phyloP scores from a whole-genome alignment of 192 early-diverging fungal species.

The Backusella psychrophila region DNA sequence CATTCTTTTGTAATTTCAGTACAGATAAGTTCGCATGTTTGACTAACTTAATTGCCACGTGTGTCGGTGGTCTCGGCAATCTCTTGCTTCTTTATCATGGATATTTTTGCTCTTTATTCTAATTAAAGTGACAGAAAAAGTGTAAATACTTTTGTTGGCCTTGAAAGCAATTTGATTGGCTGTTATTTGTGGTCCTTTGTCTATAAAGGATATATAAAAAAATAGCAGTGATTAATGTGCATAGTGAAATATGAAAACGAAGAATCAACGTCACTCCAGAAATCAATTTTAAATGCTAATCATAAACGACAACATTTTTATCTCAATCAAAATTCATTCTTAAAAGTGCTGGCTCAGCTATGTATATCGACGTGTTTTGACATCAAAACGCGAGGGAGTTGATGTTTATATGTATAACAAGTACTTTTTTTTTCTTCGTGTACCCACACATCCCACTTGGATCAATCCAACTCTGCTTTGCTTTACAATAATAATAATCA shows the following conservation, averaged over 20 bases:
- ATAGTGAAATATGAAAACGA: not conserved
- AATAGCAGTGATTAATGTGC: not conserved
- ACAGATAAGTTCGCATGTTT: constrained; percentile 1
- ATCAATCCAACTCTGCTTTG: not conserved
- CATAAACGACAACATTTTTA: not conserved
- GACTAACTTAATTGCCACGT: constrained; percentile 6
- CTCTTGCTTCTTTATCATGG: not conserved
- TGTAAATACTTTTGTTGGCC: not conserved
- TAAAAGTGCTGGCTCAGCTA: not conserved
- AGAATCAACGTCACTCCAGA: not conserved
- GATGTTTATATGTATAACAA: not conserved
- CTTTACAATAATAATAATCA: not conserved
- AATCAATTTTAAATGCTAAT: not conserved
- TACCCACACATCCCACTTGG: not conserved
- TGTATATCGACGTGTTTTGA: not conserved
- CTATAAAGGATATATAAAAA: not conserved
- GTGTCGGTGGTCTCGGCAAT: constrained; percentile 5
- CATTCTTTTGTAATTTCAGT: not conserved
- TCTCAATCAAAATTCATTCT: not conserved
- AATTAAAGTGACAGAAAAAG: not conserved
- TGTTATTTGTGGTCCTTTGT: not conserved
- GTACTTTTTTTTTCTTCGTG: not conserved
- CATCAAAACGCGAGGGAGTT: not conserved
- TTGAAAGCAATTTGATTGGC: not conserved
- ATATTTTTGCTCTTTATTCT: not conserved